Evolutionary conservation across 2,329 filamentous ascomycete genomes (phyloP).

Genomic region (Lachnellula occidentalis): DNA sequence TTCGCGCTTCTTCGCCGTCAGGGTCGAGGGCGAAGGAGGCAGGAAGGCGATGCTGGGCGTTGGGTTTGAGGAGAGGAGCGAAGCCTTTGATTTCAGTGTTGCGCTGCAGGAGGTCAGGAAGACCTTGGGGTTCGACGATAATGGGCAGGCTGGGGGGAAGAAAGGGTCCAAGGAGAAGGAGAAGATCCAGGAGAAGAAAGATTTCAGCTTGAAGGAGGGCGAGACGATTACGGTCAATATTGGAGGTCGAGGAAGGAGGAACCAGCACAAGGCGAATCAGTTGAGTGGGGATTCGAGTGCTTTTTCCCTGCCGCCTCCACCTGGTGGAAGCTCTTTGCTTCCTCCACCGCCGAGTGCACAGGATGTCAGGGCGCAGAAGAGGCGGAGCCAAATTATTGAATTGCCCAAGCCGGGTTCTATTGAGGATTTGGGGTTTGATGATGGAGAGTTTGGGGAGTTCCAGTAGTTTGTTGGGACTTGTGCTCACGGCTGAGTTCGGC

Average conservation of each 20-base stretch:
- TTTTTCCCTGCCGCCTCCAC: slow-evolving; percentile 70
- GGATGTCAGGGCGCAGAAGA: slow-evolving; percentile 56
- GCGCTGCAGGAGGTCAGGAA: slow-evolving; percentile 73
- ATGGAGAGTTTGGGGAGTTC: slow-evolving; percentile 86
- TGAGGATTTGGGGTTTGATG: slow-evolving; percentile 72
- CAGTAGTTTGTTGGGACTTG: slow-evolving; percentile 18
- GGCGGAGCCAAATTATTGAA: slow-evolving; percentile 45
- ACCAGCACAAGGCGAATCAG: slow-evolving; percentile 21
- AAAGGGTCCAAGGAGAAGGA: slow-evolving; percentile 33
- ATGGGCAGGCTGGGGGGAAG: slow-evolving; percentile 27
- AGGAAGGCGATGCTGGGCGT: slow-evolving; percentile 76
- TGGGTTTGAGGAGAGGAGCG: slow-evolving; percentile 80
- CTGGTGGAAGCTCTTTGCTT: slow-evolving; percentile 37
- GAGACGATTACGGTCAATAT: slow-evolving; percentile 84
- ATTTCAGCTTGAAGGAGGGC: slow-evolving; percentile 83
- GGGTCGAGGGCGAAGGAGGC: slow-evolving; percentile 69
- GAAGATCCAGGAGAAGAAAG: slow-evolving; percentile 51
- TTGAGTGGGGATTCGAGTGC: slow-evolving; percentile 18
- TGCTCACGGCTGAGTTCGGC: background rate
- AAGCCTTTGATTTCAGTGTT: slow-evolving; percentile 82
- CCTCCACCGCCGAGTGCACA: slow-evolving; percentile 62
- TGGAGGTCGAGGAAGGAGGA: slow-evolving; percentile 43
- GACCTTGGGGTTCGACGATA: slow-evolving; percentile 56
- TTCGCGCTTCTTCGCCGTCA: slow-evolving; percentile 76
- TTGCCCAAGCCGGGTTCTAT: slow-evolving; percentile 37